Evolutionary conservation across 164 flowering plant genomes (phyloP), one percentile per base, ranked within the genome.

Genomic region (Nymphaea thermarum): DNA sequence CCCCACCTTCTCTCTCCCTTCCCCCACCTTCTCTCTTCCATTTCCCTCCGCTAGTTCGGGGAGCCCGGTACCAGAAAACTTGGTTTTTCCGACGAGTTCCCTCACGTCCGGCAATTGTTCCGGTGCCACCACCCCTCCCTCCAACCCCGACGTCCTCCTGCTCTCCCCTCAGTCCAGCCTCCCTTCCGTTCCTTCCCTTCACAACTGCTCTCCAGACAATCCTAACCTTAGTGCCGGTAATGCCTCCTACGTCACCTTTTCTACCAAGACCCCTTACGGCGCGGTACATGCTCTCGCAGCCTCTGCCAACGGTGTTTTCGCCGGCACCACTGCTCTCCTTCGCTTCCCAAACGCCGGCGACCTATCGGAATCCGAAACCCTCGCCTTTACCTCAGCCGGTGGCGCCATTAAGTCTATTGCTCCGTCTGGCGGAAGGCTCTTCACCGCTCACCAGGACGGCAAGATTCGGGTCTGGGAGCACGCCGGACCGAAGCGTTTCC

Each of bases 361-460:
- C 17, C 75, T 83, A 69, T 80, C 84, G 64, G 15, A 60, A 45
- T 66, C 60, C 36, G 12, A 42, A 47, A 5, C 67, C 69, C 78
- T 75, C 74, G 65, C 74, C 6, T 77, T 86, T 3, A 74, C 82
- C 3, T 65, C 67, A 0, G 85, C 87, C 5, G 73, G 81, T 18
- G 86, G 91, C n/a, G 91, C 94, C 4, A 89, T 91, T 10, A 93
- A 93, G 74, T 84, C 89, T 16, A 65, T 93, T 2, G 80, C 81
- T 0, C 76, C 85, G 3, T 70, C 66, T 2, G 75, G 75, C 3
- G 80, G 85, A 36, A 85, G 77, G 67, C 84, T 91, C 25, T 79
- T 86, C 71, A 87, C 80, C 62, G 96, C 92, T 42, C 96, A 90
- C 74, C 98, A 91, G 70, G 97, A 93, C 72, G 85, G 84, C 67